Conservation (phyloP, 2,329 filamentous ascomycete genomes). For the Berkeleyomyces basicola region DNA sequence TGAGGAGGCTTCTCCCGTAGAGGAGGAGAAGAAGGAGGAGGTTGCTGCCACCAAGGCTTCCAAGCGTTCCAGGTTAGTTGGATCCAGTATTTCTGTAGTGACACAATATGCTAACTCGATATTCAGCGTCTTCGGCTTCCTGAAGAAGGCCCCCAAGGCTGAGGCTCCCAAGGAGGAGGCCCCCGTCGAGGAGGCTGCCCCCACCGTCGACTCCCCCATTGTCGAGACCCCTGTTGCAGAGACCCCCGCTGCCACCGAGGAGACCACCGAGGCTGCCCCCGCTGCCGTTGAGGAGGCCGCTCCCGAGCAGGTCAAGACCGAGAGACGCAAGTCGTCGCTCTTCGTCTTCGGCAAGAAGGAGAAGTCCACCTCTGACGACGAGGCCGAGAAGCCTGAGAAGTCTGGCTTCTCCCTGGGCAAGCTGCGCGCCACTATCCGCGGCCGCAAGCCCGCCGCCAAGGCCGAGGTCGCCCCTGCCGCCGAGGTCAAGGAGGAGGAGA, state of each 20-base stretch:
- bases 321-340: slow-evolving; percentile 69
- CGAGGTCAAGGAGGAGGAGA: slow-evolving; percentile 18
- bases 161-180: slow-evolving; percentile 30
- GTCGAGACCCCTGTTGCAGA: slow-evolving; percentile 32
- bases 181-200: slow-evolving; percentile 34
- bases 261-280: slow-evolving; percentile 26
- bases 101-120: slow-evolving; percentile 13
- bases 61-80: slow-evolving; percentile 32
- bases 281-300: slow-evolving; percentile 33
- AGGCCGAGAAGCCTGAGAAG: slow-evolving; percentile 36
- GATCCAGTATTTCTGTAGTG: slow-evolving; percentile 18
- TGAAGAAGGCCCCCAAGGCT: slow-evolving; percentile 43
- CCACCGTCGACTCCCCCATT: slow-evolving; percentile 43
- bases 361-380: slow-evolving; percentile 38
- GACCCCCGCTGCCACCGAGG: slow-evolving; percentile 24
- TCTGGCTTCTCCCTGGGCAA: slow-evolving; percentile 37
- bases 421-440: slow-evolving; percentile 39
- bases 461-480: slow-evolving; percentile 20
- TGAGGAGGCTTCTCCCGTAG: slow-evolving; percentile 27
- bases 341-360: slow-evolving; percentile 71
- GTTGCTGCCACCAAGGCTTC: slow-evolving; percentile 23
- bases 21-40: slow-evolving; percentile 31
- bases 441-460: slow-evolving; percentile 22
- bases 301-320: slow-evolving; percentile 48
- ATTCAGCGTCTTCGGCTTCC: slow-evolving; percentile 35